phyloP scores from a whole-genome alignment of 495 filamentous ascomycete species.

The Penicillium maclennaniae region DNA sequence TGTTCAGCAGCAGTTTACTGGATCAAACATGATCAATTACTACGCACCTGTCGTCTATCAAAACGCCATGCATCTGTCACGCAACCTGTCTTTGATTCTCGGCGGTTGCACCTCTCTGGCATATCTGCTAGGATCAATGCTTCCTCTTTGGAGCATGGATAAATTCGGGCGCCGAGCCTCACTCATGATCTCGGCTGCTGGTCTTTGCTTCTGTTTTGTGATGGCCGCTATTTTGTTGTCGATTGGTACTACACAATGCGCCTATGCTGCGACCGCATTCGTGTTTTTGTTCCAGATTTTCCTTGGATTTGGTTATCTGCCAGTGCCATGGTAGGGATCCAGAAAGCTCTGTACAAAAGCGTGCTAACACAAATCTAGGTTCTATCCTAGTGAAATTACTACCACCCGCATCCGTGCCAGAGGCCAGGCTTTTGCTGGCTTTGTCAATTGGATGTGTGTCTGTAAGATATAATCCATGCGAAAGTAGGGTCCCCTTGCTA shows the following conservation, averaged over 20 bases:
- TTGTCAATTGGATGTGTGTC: slow-evolving; percentile 49
- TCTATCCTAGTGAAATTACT: slow-evolving; percentile 67
- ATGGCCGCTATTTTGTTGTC: slow-evolving; percentile 31
- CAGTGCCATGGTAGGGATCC: slow-evolving; percentile 51
- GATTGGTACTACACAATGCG: slow-evolving; percentile 20
- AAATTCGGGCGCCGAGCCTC: slow-evolving; percentile 47
- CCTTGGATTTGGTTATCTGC: slow-evolving; percentile 39
- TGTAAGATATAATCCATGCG: slow-evolving; percentile 12
- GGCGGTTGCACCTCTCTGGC: slow-evolving; percentile 46
- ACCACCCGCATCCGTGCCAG: slow-evolving; percentile 34
- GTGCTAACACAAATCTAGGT: slow-evolving; percentile 44
- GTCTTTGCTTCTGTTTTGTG: slow-evolving; percentile 42
- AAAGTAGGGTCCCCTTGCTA: neutral
- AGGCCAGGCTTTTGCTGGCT: slow-evolving; percentile 37
- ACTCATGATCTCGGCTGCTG: slow-evolving; percentile 45
- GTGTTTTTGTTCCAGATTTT: slow-evolving; percentile 50
- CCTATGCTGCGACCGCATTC: slow-evolving; percentile 40
- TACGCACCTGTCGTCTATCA: slow-evolving; percentile 46
- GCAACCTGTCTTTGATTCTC: slow-evolving; percentile 48
- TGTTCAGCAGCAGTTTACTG: slow-evolving; percentile 40
- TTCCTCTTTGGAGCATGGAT: slow-evolving; percentile 46
- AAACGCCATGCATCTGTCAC: slow-evolving; percentile 48
- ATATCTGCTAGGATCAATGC: slow-evolving; percentile 33
- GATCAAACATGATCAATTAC: slow-evolving; percentile 54
- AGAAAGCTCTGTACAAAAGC: slow-evolving; percentile 33